Conservation (phyloP, 441 rosid genomes). For the Erysimum pusillum region DNA sequence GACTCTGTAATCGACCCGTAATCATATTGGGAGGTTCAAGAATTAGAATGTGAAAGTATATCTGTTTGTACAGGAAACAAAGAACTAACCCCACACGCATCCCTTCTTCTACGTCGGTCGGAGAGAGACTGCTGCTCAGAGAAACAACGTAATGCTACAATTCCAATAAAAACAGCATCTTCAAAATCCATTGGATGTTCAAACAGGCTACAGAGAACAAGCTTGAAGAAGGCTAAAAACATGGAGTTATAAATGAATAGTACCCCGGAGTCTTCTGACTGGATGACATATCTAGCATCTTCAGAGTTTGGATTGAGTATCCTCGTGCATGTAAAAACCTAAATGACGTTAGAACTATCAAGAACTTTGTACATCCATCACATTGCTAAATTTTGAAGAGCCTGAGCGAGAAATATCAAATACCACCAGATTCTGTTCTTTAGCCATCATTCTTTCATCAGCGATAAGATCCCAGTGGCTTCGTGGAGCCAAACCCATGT, state of each 20-base stretch:
- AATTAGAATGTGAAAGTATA: background rate
- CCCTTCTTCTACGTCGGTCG: conserved; percentile 4
- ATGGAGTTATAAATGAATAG: background rate
- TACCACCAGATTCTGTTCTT: background rate
- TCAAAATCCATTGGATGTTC: background rate
- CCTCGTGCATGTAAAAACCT: background rate
- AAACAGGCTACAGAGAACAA: background rate
- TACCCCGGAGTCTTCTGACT: background rate
- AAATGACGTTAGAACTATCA: background rate
- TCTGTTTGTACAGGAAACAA: background rate
- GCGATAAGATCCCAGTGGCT: conserved; percentile 3
- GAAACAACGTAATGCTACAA: background rate
- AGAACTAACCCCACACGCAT: conserved; percentile 9
- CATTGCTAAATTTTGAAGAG: background rate
- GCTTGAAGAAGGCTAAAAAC: background rate
- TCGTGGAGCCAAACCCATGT: conserved; percentile 19
- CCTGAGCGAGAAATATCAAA: background rate
- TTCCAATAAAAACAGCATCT: background rate
- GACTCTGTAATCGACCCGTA: background rate
- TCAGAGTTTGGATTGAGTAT: conserved; percentile 6
- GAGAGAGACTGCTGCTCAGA: conserved; percentile 1
- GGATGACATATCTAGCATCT: background rate
- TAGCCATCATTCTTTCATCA: background rate
- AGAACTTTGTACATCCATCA: background rate
- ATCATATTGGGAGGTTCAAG: background rate